Percentiles rank a stretch among this genome's conserved stretches.
These are phyloP conservation scores for Solanum commersonii DNA, from an alignment of 257 asterid species.

Conservation along the genomic window DNA sequence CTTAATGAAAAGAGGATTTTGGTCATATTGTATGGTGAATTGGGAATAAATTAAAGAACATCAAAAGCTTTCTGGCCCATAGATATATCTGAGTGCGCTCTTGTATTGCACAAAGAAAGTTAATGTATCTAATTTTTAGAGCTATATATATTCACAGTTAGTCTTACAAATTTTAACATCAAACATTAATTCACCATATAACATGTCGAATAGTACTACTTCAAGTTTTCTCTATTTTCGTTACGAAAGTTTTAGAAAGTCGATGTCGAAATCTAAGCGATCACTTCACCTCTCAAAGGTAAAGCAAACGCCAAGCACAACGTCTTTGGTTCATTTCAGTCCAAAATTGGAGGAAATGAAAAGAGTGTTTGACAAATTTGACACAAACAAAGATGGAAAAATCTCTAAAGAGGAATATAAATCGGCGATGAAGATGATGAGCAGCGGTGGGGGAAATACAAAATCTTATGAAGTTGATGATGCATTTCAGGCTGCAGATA, in stretches of 20 bases:
- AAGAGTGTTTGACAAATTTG: conserved; percentile 27
- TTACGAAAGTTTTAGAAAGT: not conserved
- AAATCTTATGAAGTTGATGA: conserved; percentile 5
- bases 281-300: not conserved
- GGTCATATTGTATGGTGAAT: not conserved
- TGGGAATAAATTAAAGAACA: not conserved
- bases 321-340: not conserved
- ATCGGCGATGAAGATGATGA: conserved; percentile 14
- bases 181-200: not conserved
- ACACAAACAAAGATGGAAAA: conserved; percentile 35
- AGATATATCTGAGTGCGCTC: not conserved
- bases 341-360: conserved; percentile 20
- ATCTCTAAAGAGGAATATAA: conserved; percentile 26
- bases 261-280: conserved; percentile 3
- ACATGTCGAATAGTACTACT: conserved; percentile 5
- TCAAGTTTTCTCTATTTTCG: conserved; percentile 11
- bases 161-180: not conserved
- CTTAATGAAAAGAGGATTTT: not conserved
- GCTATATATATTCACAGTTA: not conserved
- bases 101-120: not conserved
- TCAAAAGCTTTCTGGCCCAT: not conserved
- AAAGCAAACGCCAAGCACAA: not conserved
- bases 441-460: not conserved
- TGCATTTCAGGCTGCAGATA: conserved; percentile 26
- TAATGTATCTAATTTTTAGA: not conserved